A percentile compares a stretch with the other conserved stretches of the same genome.
These are phyloP conservation scores for Salmacisia buchloeana DNA, from an alignment of 1,284 basidiomycete species.

Conservation along the genomic window DNA sequence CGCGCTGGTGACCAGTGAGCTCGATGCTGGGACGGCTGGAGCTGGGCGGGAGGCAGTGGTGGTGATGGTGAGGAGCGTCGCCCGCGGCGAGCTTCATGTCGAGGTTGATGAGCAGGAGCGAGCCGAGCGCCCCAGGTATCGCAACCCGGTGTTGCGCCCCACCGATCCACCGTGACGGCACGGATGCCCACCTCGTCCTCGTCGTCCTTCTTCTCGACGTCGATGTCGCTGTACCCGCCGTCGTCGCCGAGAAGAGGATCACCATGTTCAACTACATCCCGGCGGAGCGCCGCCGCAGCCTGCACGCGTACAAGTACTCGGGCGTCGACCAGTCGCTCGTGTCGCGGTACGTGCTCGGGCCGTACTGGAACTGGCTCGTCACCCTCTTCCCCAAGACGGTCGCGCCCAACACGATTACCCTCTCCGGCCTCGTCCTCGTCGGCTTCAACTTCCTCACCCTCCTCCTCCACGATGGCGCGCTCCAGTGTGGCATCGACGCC, in stretches of 20 bases:
- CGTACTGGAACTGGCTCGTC: conserved; percentile 93
- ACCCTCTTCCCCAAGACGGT: conserved; percentile 78
- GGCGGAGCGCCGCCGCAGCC: conserved; percentile 52
- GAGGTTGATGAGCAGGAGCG: no score
- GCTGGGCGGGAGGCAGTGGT: no score
- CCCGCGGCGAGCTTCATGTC: no score
- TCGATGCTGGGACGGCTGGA: neutral
- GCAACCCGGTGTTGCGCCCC: neutral
- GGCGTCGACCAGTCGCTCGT: conserved; percentile 57
- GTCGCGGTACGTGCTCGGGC: conserved; percentile 74
- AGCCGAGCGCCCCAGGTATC: no score
- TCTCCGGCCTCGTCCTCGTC: conserved; percentile 70
- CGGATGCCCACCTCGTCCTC: neutral
- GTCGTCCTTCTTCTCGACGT: neutral
- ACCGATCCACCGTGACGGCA: neutral
- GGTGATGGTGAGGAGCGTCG: no score
- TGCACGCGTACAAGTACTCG: conserved; percentile 60
- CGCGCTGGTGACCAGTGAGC: neutral
- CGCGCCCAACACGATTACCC: conserved; percentile 71
- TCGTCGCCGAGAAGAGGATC: neutral
- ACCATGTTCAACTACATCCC: conserved; percentile 51
- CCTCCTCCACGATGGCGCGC: conserved; percentile 51
- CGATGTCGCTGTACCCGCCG: neutral
- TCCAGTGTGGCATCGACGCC: conserved; percentile 37
- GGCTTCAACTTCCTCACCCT: conserved; percentile 77